Base-by-base conservation (phyloP, 2,329 filamentous ascomycete species). In the Coniochaeta prunicola region DNA sequence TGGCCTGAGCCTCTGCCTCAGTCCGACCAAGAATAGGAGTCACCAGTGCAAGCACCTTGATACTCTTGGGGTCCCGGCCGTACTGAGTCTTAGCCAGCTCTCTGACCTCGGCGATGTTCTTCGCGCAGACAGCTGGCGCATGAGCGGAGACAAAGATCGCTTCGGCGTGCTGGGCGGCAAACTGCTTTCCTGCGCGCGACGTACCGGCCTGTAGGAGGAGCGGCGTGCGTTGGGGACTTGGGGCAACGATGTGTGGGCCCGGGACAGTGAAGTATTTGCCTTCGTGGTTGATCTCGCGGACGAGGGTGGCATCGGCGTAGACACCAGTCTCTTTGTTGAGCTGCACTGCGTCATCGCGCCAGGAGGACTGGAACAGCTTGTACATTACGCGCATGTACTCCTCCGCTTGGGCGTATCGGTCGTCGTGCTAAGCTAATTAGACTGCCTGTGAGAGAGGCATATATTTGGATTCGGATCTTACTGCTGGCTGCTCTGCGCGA, bases 191-290 rank as follows among this genome's bases (percentile, higher is more conserved):
- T 0, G 85, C 79, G 56, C 78, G 81, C 0, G 84, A 88, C 0
- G 87, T 87, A 0, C 88, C 88, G 0, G 88, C 88, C 69, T 91
- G 88, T 3, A 90, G 76, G 4, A 90, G 78, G 1, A 90, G 75
- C 0, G 88, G 88, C 1, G 86, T 89, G 3, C 87, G 75, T 64
- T 91, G 88, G 0, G 86, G 86, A 55, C 80, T 81, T 0, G 87
- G 87, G 57, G 88, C 80, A 59, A 82, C 84, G 63, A 89, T 79
- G 62, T 89, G 84, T 26, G 85, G 85, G 0, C 87, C 86, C 34
- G 69, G 72, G 3, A 80, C 70, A 45, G 69, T 70, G 64, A 79
- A 80, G 67, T 80, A 86, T 57, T 83, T 81, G 1, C 84, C 84
- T 9, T 79, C 67, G 64, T 88, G 84, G 58, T 85, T 78, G 63